Conservation (phyloP, 371 early-diverging fungal species). For the Syncephalastrum racemosum region DNA sequence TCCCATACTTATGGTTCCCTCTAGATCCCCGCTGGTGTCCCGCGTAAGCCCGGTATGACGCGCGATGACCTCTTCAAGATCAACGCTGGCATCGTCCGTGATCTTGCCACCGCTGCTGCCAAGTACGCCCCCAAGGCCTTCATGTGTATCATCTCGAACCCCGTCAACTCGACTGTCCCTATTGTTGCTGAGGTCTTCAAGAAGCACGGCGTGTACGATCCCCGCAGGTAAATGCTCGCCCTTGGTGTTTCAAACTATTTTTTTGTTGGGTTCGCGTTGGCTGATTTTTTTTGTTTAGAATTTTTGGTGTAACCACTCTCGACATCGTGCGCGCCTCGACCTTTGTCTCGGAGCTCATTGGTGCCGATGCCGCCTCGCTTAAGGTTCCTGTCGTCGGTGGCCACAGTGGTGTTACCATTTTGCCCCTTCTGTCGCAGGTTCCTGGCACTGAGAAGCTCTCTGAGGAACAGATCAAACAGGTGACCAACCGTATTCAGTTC, state of each 20-base stretch:
- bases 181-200: slow-evolving; percentile 86
- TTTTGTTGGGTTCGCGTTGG: too few species aligned
- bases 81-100: slow-evolving; percentile 86
- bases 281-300: slow-evolving; percentile 26
- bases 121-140: slow-evolving; percentile 81
- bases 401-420: slow-evolving; percentile 89
- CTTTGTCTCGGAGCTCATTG: slow-evolving; percentile 67
- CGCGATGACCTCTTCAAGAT: slow-evolving; percentile 89
- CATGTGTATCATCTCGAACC: slow-evolving; percentile 86
- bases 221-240: slow-evolving; percentile 62
- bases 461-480: slow-evolving; percentile 69
- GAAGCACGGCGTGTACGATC: slow-evolving; percentile 74
- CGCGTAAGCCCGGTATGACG: slow-evolving; percentile 92
- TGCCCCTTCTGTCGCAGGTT: slow-evolving; percentile 81
- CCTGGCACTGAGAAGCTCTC: slow-evolving; percentile 54
- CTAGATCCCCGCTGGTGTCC: slow-evolving; percentile 89
- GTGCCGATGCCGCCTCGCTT: slow-evolving; percentile 53
- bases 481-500: slow-evolving; percentile 88
- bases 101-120: slow-evolving; percentile 74
- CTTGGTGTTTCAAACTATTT: background rate
- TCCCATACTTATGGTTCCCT: too few species aligned
- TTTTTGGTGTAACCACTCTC: slow-evolving; percentile 91
- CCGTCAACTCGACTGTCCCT: slow-evolving; percentile 92
- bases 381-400: slow-evolving; percentile 87
- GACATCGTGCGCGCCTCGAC: slow-evolving; percentile 89